Conservation (phyloP, 768 basidiomycete species). For the Dioszegia crocea region DNA sequence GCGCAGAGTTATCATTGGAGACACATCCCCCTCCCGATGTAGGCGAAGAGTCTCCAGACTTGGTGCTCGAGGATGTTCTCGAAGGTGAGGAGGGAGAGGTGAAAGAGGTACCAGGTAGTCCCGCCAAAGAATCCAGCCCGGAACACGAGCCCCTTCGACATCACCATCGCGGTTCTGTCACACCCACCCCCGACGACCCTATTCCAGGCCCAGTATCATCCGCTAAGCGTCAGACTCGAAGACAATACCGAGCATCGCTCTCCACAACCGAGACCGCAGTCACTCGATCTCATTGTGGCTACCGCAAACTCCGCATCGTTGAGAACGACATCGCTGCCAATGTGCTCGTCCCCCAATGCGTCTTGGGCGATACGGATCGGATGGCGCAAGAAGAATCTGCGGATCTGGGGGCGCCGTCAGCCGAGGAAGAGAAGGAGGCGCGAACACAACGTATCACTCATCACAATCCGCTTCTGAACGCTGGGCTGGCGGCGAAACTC, state of each 20-base stretch:
- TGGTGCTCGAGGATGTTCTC: too few relatives aligned
- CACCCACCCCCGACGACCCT: not conserved
- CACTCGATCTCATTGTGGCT: constrained; percentile 45
- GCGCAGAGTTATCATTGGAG: too few relatives aligned
- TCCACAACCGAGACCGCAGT: constrained; percentile 17
- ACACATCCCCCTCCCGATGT: too few relatives aligned
- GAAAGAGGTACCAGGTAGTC: not conserved
- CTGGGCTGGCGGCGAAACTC: constrained; percentile 23
- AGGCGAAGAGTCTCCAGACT: too few relatives aligned
- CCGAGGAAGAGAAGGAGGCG: constrained; percentile 25
- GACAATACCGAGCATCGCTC: constrained; percentile 7
- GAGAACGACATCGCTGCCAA: constrained; percentile 25
- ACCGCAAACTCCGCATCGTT: constrained; percentile 35
- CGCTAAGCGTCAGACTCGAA: constrained; percentile 13
- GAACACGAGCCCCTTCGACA: constrained; percentile 13
- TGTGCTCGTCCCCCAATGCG: constrained; percentile 39
- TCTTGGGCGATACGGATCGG: constrained; percentile 19
- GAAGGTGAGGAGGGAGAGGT: not conserved
- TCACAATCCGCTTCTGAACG: constrained; percentile 14
- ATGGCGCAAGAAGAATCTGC: constrained; percentile 22
- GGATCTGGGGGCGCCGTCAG: constrained; percentile 27
- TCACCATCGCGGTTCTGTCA: constrained; percentile 23
- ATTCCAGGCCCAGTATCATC: not conserved
- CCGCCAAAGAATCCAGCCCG: not conserved
- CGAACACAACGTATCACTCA: constrained; percentile 12